Percentiles rank a stretch among this genome's conserved stretches.
Conservation (phyloP, 176 grass and related monocot genomes). For the Zoysia pacifica region DNA sequence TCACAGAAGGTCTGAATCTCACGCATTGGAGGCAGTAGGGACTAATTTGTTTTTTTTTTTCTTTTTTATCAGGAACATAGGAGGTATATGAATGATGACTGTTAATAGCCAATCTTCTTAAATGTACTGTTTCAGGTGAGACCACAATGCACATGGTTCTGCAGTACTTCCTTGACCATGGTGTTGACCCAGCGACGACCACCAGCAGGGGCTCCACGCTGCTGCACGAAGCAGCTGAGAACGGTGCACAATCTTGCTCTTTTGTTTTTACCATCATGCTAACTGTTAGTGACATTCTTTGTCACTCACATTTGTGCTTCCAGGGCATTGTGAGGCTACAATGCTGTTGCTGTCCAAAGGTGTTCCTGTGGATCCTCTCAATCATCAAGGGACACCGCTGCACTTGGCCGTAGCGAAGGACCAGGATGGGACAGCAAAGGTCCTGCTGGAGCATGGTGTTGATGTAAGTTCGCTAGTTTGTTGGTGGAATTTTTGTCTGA, state of each 20-base stretch:
- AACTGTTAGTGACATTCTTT: not conserved
- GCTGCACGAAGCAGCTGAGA: conserved; percentile 32
- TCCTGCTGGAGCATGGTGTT: conserved; percentile 49
- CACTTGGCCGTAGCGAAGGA: conserved; percentile 29
- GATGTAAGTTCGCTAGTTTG: conserved; percentile 46
- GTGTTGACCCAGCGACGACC: conserved; percentile 30
- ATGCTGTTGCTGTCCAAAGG: conserved; percentile 41
- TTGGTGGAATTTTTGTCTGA: not conserved
- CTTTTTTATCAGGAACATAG: not conserved
- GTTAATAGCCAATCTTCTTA: not conserved
- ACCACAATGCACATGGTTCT: not conserved
- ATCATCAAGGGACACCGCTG: conserved; percentile 36
- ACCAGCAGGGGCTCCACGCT: conserved; percentile 22
- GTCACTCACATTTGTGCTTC: not conserved
- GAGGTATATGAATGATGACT: not conserved
- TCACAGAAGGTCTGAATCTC: not conserved
- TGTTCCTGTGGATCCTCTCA: conserved; percentile 39
- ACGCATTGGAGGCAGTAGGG: too few species aligned
- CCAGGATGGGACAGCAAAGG: conserved; percentile 12
- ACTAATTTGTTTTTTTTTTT: not conserved
- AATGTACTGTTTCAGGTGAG: not conserved
- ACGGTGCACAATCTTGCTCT: not conserved
- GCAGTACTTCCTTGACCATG: conserved; percentile 41
- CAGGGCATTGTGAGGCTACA: conserved; percentile 33
- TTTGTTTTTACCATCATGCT: not conserved